A percentile compares a stretch with the other conserved stretches of the same genome.
Conservation (phyloP, 1,284 basidiomycete genomes). For the Cutaneotrichosporon mucoides region DNA sequence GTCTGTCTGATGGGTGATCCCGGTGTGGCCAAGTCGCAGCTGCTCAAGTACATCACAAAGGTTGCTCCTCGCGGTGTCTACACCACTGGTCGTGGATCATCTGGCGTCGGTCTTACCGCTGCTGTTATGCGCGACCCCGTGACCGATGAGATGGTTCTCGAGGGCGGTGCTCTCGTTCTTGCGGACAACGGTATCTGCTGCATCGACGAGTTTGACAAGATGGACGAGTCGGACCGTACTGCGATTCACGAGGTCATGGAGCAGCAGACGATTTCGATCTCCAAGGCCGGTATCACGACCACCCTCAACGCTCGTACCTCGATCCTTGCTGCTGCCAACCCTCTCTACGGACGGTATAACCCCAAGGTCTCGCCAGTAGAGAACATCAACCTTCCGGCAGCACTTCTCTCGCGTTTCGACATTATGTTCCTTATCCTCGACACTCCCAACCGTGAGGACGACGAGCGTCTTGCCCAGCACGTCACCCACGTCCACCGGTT, state of each 20-base stretch:
- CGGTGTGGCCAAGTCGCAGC: constrained; percentile 97
- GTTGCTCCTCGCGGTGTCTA: constrained; percentile 97
- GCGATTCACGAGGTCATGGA: constrained; percentile 99
- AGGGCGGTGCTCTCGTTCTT: constrained; percentile 96
- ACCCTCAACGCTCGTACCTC: constrained; percentile 98
- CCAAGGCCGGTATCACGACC: constrained; percentile 98
- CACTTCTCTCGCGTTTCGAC: constrained; percentile 92
- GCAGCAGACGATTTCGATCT: constrained; percentile 99
- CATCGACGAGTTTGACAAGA: constrained; percentile 99
- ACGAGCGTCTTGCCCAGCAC: constrained; percentile 93
- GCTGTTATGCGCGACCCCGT: constrained; percentile 99
- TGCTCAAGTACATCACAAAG: constrained; percentile 98
- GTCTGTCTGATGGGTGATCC: constrained; percentile 99
- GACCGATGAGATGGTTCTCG: constrained; percentile 98
- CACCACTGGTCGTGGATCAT: constrained; percentile 96
- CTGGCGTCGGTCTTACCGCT: constrained; percentile 96
- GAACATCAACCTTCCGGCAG: constrained; percentile 98
- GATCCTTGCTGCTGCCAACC: constrained; percentile 96
- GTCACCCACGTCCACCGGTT: constrained; percentile 99
- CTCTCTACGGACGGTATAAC: constrained; percentile 97
- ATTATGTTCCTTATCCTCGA: constrained; percentile 95
- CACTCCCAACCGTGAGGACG: constrained; percentile 88
- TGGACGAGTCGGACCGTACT: constrained; percentile 97
- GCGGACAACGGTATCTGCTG: constrained; percentile 99
- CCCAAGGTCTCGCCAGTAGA: constrained; percentile 95